Conservation (phyloP, 345 rosid genomes). For the Camelina hispida region DNA sequence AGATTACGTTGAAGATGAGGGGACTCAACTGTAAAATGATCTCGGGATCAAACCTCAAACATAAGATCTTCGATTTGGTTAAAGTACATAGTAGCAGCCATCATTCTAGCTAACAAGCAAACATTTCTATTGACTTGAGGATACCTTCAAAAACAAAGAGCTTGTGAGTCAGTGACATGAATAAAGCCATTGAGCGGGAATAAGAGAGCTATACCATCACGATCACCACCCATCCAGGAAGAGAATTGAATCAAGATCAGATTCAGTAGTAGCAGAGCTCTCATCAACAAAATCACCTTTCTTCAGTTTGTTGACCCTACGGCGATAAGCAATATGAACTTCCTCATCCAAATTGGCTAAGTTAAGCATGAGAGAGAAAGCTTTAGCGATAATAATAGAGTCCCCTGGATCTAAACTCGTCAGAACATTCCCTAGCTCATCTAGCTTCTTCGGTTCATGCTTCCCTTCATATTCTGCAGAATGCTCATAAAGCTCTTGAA, state of each 20-base stretch:
- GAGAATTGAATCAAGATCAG: conserved; percentile 97
- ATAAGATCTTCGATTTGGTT: conserved; percentile 95
- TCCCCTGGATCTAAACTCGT: conserved; percentile 96
- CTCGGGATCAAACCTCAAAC: conserved; percentile 72
- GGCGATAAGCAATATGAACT: conserved; percentile 89
- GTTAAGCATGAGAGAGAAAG: conserved; percentile 96
- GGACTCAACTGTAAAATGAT: neutral
- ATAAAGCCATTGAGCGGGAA: neutral
- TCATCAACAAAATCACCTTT: conserved; percentile 88
- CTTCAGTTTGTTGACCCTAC: conserved; percentile 80
- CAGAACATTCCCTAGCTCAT: conserved; percentile 81
- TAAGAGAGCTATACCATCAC: conserved; percentile 63
- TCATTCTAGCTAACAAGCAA: conserved; percentile 96
- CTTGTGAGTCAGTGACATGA: neutral
- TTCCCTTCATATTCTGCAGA: conserved; percentile 94
- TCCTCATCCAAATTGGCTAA: conserved; percentile 97
- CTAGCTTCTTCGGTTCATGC: conserved; percentile 71
- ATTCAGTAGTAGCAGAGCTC: conserved; percentile 87
- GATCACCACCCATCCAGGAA: conserved; percentile 99
- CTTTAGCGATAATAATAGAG: conserved; percentile 81
- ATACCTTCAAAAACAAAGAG: conserved; percentile 60
- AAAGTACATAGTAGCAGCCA: conserved; percentile 94
- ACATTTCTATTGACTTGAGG: conserved; percentile 98
- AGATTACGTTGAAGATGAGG: too few species aligned
- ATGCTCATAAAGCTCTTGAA: conserved; percentile 95